Percentiles rank a stretch among this genome's conserved stretches.
phyloP scores from a whole-genome alignment of 2,329 filamentous ascomycete genomes.

The Microsporum canis region DNA sequence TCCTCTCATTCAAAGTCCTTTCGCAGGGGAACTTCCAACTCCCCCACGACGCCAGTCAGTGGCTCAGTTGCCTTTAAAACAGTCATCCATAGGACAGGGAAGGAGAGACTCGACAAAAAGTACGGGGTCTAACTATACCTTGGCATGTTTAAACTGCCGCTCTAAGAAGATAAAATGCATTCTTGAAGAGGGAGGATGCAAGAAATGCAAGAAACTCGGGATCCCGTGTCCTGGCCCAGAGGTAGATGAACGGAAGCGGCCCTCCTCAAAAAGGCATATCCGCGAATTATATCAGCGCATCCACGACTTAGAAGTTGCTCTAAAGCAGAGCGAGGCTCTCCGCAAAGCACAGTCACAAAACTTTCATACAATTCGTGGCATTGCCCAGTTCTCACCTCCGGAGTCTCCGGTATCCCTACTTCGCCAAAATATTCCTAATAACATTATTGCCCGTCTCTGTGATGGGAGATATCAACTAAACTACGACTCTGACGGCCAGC shows the following conservation, averaged over 20 bases:
- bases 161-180: constrained; percentile 9
- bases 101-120: not conserved
- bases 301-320: constrained; percentile 11
- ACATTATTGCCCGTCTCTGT: constrained; percentile 7
- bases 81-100: not conserved
- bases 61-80: not conserved
- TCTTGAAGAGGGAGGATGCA: constrained; percentile 9
- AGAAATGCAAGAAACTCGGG: constrained; percentile 9
- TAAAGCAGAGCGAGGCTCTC: constrained; percentile 7
- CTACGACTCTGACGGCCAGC: not conserved
- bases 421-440: not conserved
- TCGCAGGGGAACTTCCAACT: not conserved
- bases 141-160: constrained; percentile 9
- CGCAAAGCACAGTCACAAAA: not conserved
- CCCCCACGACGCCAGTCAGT: not conserved
- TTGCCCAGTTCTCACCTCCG: constrained; percentile 6
- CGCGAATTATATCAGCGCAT: constrained; percentile 12
- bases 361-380: constrained; percentile 4
- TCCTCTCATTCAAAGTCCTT: not conserved
- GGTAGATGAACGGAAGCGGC: constrained; percentile 11
- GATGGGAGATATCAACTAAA: constrained; percentile 9
- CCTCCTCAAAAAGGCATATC: constrained; percentile 13
- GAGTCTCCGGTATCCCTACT: constrained; percentile 4
- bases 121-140: not conserved
- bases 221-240: constrained; percentile 9